phyloP scores from a whole-genome alignment of 768 basidiomycete genomes.

The Russula foetens region DNA sequence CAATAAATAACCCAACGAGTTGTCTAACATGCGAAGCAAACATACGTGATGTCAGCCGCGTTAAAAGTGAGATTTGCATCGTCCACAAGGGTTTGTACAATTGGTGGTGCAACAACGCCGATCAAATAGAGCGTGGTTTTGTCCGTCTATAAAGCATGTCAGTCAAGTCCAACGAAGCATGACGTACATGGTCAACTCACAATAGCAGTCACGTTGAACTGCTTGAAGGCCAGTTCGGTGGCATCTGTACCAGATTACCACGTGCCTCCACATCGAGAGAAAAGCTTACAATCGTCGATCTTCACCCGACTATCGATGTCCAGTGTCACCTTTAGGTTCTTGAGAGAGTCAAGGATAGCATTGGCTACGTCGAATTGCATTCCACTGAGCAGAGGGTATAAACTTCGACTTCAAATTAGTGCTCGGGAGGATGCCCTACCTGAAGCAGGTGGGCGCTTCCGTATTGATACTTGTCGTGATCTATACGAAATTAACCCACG shows the following conservation, averaged over 20 bases:
- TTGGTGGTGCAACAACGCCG: conserved; percentile 60
- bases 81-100: conserved; percentile 58
- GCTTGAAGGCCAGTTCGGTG: conserved; percentile 49
- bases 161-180: neutral
- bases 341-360: conserved; percentile 56
- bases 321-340: conserved; percentile 51
- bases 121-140: conserved; percentile 55
- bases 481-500: conserved; percentile 25
- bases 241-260: conserved; percentile 31
- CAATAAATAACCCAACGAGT: neutral
- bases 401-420: neutral
- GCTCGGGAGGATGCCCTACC: conserved; percentile 28
- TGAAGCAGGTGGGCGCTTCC: conserved; percentile 47
- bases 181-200: conserved; percentile 28
- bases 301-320: conserved; percentile 44
- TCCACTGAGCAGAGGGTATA: conserved; percentile 35
- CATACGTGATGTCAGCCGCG: conserved; percentile 51
- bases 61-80: conserved; percentile 45
- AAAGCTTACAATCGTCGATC: conserved; percentile 55
- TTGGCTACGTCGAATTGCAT: conserved; percentile 52
- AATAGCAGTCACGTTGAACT: conserved; percentile 45
- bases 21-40: neutral
- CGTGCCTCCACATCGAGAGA: neutral
- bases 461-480: conserved; percentile 49
- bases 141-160: conserved; percentile 39